phyloP scores from a whole-genome alignment of 768 basidiomycete species.

The Pilatotrama ljubarskyi region DNA sequence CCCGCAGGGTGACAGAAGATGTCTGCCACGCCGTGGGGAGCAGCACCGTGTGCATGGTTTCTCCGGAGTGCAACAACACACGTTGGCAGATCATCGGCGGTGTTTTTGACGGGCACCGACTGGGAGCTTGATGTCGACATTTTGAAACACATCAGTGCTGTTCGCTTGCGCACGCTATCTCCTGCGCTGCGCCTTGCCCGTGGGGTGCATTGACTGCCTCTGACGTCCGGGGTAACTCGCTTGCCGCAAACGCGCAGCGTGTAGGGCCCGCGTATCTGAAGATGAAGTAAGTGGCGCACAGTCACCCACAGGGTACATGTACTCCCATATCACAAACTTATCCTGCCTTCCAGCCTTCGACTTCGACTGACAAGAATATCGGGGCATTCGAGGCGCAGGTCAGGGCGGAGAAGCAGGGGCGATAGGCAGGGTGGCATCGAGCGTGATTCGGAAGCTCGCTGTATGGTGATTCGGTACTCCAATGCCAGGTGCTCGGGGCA shows the following conservation, averaged over 20 bases:
- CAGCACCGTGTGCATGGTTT: not conserved
- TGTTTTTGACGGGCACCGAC: too few species aligned
- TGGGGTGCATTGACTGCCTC: not conserved
- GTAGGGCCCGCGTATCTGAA: not conserved
- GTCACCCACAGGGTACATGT: not conserved
- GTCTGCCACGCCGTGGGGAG: not conserved
- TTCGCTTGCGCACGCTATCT: too few species aligned
- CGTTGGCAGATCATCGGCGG: too few species aligned
- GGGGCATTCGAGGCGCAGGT: not conserved
- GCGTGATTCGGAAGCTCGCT: not conserved
- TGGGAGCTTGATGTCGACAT: too few species aligned
- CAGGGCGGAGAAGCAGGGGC: conserved; percentile 3
- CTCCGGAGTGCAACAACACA: too few species aligned
- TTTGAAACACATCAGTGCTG: too few species aligned
- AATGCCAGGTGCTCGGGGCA: not conserved
- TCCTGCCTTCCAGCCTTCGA: not conserved
- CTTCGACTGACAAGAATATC: not conserved
- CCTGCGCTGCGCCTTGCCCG: not conserved
- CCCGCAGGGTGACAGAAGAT: too few species aligned
- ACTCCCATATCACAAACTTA: not conserved
- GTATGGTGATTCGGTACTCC: not conserved
- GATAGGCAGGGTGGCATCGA: not conserved
- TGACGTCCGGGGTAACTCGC: not conserved
- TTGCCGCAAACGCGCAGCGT: not conserved
- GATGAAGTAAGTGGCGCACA: not conserved